Evolutionary conservation across 192 early-diverging fungal species (phyloP).

Genomic region (Coemansia sp.): DNA sequence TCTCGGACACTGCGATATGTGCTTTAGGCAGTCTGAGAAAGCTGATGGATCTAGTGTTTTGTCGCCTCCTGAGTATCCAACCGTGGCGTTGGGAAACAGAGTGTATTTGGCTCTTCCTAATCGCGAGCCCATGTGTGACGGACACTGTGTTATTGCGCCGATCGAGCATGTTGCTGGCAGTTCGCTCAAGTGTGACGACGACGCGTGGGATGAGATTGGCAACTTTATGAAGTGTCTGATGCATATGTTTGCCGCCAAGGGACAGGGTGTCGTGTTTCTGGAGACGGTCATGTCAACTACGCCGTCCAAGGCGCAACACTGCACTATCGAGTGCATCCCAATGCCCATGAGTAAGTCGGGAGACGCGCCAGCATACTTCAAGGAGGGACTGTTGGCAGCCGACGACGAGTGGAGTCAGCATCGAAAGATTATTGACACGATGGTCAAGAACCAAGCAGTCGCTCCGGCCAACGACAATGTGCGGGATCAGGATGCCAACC

Average conservation of each 20-base stretch:
- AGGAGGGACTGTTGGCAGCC: slow-evolving; percentile 72
- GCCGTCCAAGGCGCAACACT: slow-evolving; percentile 68
- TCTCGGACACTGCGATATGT: slow-evolving; percentile 62
- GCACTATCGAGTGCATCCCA: slow-evolving; percentile 90
- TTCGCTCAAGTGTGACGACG: slow-evolving; percentile 86
- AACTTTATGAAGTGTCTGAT: slow-evolving; percentile 97
- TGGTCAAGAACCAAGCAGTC: slow-evolving; percentile 51
- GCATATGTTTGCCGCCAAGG: slow-evolving; percentile 75
- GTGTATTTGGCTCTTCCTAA: slow-evolving; percentile 79
- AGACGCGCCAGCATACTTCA: slow-evolving; percentile 84
- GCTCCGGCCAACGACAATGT: slow-evolving; percentile 24
- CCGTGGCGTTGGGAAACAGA: slow-evolving; percentile 76
- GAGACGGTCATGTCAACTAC: slow-evolving; percentile 83
- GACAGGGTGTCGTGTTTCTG: slow-evolving; percentile 78
- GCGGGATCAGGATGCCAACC: slow-evolving; percentile 34
- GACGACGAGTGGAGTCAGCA: slow-evolving; percentile 94
- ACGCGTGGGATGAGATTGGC: slow-evolving; percentile 89
- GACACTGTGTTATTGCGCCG: slow-evolving; percentile 92
- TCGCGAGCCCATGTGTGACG: slow-evolving; percentile 70
- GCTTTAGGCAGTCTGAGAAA: slow-evolving; percentile 60
- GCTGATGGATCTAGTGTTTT: slow-evolving; percentile 44
- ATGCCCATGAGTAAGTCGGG: slow-evolving; percentile 72
- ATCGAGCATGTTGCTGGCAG: slow-evolving; percentile 75
- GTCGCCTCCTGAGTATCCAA: slow-evolving; percentile 61
- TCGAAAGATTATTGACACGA: slow-evolving; percentile 70